phyloP scores from a whole-genome alignment of 2,329 filamentous ascomycete genomes.

The Phaeosphaeria sp. region DNA sequence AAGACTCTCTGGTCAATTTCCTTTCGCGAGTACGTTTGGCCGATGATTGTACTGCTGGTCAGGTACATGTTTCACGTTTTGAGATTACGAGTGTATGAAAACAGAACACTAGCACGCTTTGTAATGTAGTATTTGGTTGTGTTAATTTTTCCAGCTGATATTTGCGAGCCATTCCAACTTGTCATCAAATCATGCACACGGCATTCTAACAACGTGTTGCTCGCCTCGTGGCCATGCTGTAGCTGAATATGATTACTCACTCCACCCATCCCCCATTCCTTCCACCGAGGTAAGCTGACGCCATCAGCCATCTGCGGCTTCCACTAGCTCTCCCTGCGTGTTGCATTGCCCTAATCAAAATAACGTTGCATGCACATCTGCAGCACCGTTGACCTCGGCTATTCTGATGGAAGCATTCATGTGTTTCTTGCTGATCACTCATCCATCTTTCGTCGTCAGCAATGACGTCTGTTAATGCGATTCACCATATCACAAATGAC shows the following conservation, averaged over 20 bases:
- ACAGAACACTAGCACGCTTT: not conserved
- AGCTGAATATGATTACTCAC: not conserved
- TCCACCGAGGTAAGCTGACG: not conserved
- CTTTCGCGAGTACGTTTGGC: not conserved
- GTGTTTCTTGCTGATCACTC: not conserved
- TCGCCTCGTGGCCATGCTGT: not conserved
- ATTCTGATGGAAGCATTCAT: not conserved
- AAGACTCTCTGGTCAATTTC: not conserved
- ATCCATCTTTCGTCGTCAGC: not conserved
- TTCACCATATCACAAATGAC: not conserved
- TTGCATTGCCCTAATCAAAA: not conserved
- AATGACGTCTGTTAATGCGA: not conserved
- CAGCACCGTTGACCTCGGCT: not conserved
- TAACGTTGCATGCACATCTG: not conserved
- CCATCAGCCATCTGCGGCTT: not conserved
- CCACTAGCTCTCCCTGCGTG: not conserved
- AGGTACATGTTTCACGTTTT: not conserved
- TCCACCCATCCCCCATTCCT: not conserved
- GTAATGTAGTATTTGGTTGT: not conserved
- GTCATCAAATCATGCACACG: no score
- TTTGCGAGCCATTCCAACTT: no score
- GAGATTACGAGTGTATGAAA: not conserved
- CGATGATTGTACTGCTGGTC: conserved; percentile 1
- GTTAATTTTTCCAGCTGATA: not conserved
- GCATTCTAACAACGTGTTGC: no score